Evolutionary conservation across 495 filamentous ascomycete genomes (phyloP).

Genomic region (Neurospora sp.): DNA sequence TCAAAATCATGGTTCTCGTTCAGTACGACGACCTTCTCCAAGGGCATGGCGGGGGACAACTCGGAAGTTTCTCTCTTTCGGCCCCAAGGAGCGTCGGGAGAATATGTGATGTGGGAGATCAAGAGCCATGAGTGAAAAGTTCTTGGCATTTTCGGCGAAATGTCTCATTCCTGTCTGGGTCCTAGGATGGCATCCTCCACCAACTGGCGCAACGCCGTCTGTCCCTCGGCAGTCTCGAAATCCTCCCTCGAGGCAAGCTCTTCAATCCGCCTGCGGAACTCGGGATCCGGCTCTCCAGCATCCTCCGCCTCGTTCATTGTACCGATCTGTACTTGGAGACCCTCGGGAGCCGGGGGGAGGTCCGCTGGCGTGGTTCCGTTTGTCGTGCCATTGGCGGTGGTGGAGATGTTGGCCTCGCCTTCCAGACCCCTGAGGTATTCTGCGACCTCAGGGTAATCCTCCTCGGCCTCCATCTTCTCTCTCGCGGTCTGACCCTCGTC

Average conservation of each 20-base stretch:
- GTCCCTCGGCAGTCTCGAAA: slow-evolving; percentile 59
- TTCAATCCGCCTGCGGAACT: slow-evolving; percentile 65
- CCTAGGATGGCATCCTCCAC: slow-evolving; percentile 58
- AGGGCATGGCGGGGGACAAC: slow-evolving; percentile 28
- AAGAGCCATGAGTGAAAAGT: slow-evolving; percentile 30
- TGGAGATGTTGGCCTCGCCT: slow-evolving; percentile 11
- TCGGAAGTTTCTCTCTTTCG: slow-evolving; percentile 38
- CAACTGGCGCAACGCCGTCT: slow-evolving; percentile 56
- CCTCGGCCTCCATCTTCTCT: slow-evolving; percentile 62
- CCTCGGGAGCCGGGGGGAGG: slow-evolving; percentile 50
- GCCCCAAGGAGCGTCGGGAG: slow-evolving; percentile 30
- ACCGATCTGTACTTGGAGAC: slow-evolving; percentile 56
- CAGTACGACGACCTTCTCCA: slow-evolving; percentile 36
- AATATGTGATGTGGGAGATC: slow-evolving; percentile 47
- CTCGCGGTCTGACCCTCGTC: slow-evolving; percentile 57
- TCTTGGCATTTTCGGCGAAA: background rate
- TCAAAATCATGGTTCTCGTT: slow-evolving; percentile 40
- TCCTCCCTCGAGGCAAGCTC: slow-evolving; percentile 63
- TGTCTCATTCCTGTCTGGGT: slow-evolving; percentile 42
- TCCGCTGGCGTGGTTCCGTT: slow-evolving; percentile 7
- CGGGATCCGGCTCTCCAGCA: slow-evolving; percentile 52
- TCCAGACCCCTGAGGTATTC: slow-evolving; percentile 52
- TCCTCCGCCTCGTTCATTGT: slow-evolving; percentile 53
- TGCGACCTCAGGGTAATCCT: slow-evolving; percentile 56
- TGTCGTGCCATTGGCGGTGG: slow-evolving; percentile 18